Percentiles rank a stretch among this genome's conserved stretches.
Evolutionary conservation across 345 rosid species (phyloP).

Genomic region (Viola odorata): DNA sequence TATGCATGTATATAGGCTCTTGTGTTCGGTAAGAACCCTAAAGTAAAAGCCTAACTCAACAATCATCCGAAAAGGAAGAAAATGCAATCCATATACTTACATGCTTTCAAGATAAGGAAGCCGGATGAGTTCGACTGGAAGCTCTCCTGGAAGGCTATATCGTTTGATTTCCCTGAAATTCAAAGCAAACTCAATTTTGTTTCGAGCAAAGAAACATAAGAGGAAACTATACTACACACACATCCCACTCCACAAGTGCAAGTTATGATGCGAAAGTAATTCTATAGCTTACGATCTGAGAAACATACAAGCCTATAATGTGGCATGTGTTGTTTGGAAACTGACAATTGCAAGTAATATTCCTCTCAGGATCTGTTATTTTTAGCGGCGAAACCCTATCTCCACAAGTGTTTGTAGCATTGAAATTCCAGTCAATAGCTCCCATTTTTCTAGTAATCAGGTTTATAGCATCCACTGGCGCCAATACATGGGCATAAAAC

Average conservation of each 20-base stretch:
- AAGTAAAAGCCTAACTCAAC: no score
- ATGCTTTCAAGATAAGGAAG: conserved; percentile 44
- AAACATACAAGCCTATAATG: conserved; percentile 5
- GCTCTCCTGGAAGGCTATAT: conserved; percentile 51
- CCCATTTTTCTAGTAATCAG: conserved; percentile 41
- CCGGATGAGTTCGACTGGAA: conserved; percentile 44
- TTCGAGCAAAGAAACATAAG: not conserved
- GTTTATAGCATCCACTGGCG: conserved; percentile 41
- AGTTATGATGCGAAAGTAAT: not conserved
- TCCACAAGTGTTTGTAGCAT: conserved; percentile 32
- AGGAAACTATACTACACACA: not conserved
- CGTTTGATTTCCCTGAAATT: conserved; percentile 40
- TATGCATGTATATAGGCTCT: no score
- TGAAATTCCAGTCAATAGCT: conserved; percentile 38
- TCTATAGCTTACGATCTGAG: not conserved
- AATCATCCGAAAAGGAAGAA: not conserved
- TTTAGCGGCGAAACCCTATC: conserved; percentile 23
- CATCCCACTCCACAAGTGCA: not conserved
- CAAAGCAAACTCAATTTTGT: not conserved
- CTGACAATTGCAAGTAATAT: conserved; percentile 35
- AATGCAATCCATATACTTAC: conserved; percentile 26
- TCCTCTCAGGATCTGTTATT: conserved; percentile 30
- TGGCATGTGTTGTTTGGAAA: conserved; percentile 21
- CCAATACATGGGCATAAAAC: not conserved
- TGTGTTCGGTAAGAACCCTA: no score